phyloP scores from a whole-genome alignment of 768 basidiomycete species.

The Macrocybe gigantea region DNA sequence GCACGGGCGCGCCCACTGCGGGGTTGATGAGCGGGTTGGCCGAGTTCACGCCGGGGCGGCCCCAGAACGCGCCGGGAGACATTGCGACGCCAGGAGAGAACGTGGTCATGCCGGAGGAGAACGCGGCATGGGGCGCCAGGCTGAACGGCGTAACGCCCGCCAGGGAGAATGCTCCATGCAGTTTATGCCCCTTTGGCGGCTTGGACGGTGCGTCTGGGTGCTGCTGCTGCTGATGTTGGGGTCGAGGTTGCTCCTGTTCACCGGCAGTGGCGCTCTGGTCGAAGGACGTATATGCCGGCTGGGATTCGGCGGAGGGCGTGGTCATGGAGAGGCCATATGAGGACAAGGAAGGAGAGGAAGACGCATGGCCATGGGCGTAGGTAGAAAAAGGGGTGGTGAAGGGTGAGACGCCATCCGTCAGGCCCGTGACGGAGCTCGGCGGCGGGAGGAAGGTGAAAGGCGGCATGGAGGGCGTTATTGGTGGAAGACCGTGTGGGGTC shows the following conservation, averaged over 20 bases:
- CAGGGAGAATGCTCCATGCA: background rate
- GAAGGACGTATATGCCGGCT: background rate
- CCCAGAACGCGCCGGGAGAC: constrained; percentile 75
- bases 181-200: too few relatives aligned
- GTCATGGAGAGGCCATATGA: too few relatives aligned
- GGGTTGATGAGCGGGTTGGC: constrained; percentile 38
- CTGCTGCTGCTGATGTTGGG: background rate
- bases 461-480: constrained; percentile 97
- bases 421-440: too few relatives aligned
- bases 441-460: constrained; percentile 80
- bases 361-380: background rate
- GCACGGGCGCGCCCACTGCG: constrained; percentile 42
- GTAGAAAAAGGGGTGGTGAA: constrained; percentile 6
- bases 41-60: constrained; percentile 43
- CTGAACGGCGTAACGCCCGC: background rate
- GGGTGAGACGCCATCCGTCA: too few relatives aligned
- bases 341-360: background rate
- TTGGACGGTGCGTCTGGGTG: background rate
- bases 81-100: constrained; percentile 72
- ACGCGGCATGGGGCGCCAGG: constrained; percentile 3
- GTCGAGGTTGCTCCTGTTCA: background rate
- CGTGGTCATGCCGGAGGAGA: constrained; percentile 12
- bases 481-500: constrained; percentile 80
- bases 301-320: background rate
- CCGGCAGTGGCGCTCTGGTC: background rate